Conservation (phyloP, 2,329 filamentous ascomycete genomes). For the Falciphora oryzae region DNA sequence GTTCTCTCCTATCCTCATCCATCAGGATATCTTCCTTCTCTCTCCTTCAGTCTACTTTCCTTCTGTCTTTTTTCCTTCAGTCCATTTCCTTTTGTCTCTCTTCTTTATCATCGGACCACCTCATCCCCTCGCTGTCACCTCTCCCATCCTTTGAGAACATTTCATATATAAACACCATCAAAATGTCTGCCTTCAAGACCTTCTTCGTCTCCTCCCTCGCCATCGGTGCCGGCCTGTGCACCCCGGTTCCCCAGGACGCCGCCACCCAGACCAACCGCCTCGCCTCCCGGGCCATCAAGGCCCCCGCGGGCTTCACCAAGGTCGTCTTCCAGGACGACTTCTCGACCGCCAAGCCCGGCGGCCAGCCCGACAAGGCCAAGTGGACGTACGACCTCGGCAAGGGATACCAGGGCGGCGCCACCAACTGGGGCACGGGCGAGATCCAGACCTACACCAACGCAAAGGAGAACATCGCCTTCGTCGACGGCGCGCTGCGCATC, state of each 20-base stretch:
- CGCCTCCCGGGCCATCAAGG: constrained; percentile 8
- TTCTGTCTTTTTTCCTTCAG: not conserved
- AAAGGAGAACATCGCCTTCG: constrained; percentile 34
- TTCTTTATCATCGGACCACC: not conserved
- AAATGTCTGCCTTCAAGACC: not conserved
- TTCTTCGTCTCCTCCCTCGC: constrained; percentile 5
- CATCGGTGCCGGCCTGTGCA: constrained; percentile 3
- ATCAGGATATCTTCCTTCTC: not conserved
- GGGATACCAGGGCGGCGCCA: constrained; percentile 37
- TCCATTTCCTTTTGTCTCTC: not conserved
- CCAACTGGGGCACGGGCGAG: constrained; percentile 44
- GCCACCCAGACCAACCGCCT: not conserved
- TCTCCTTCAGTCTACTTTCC: not conserved
- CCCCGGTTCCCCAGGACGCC: not conserved
- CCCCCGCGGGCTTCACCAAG: constrained; percentile 13
- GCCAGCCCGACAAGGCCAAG: constrained; percentile 31
- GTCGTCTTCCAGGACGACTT: constrained; percentile 22
- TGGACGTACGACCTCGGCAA: constrained; percentile 41
- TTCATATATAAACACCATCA: not conserved
- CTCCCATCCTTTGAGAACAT: not conserved
- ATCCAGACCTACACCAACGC: constrained; percentile 38
- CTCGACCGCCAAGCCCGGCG: constrained; percentile 21
- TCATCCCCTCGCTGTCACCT: not conserved
- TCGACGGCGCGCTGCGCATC: constrained; percentile 31
- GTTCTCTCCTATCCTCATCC: constrained; percentile 5